Evolutionary conservation across 1,284 basidiomycete species (phyloP).

Genomic region (Grifola frondosa): DNA sequence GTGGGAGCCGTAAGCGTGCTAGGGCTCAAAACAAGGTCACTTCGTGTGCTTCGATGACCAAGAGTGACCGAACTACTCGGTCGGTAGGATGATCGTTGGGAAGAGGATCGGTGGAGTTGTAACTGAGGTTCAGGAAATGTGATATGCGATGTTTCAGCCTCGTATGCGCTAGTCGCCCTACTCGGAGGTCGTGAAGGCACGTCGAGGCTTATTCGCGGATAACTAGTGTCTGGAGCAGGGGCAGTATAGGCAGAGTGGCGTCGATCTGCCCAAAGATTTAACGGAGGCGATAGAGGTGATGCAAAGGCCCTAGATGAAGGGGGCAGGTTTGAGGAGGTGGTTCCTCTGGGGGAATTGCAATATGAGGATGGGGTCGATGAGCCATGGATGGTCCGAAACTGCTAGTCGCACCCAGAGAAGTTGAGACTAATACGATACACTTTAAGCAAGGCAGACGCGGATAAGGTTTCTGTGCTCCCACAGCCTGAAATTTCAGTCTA

Average conservation of each 20-base stretch:
- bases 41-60: slow-evolving; percentile 42
- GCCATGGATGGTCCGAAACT: slow-evolving; percentile 18
- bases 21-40: slow-evolving; percentile 33
- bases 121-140: slow-evolving; percentile 54
- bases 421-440: too few relatives aligned
- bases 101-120: slow-evolving; percentile 49
- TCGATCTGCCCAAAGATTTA: slow-evolving; percentile 32
- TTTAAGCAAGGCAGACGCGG: too few relatives aligned
- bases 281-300: slow-evolving; percentile 27
- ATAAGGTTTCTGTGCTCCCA: too few relatives aligned
- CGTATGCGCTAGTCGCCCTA: slow-evolving; percentile 40
- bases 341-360: slow-evolving; percentile 40
- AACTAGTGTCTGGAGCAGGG: slow-evolving; percentile 18
- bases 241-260: slow-evolving; percentile 17
- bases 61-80: slow-evolving; percentile 21
- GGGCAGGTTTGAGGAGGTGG: slow-evolving; percentile 30
- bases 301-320: slow-evolving; percentile 28
- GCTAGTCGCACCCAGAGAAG: too few relatives aligned
- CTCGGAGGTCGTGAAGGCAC: slow-evolving; percentile 34
- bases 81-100: slow-evolving; percentile 37
- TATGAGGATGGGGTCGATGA: slow-evolving; percentile 35
- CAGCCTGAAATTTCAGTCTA: too few relatives aligned
- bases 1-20: slow-evolving; percentile 11
- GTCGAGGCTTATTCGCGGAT: slow-evolving; percentile 30
- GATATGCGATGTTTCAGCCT: slow-evolving; percentile 30